Conservation (phyloP, 106 monocot genomes). For the Dactylorhiza incarnata region DNA sequence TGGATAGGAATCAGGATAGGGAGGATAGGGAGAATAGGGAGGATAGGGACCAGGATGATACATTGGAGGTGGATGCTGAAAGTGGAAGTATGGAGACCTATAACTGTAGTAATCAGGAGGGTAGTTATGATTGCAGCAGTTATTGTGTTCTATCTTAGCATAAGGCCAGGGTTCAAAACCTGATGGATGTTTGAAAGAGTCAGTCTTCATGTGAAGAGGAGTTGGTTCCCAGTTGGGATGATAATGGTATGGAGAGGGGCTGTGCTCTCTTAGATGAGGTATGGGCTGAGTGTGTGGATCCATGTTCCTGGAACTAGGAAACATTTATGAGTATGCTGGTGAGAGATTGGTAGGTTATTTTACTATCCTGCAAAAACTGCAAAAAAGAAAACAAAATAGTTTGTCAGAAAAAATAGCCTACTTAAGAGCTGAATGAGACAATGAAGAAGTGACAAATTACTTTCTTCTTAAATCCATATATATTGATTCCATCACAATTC, state of each 20-base stretch:
- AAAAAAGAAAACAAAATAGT: neutral
- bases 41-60: slow-evolving; percentile 21
- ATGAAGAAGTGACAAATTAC: too few species aligned
- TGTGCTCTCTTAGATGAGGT: slow-evolving; percentile 21
- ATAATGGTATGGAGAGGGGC: slow-evolving; percentile 17
- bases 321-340: slow-evolving; percentile 12
- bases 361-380: neutral
- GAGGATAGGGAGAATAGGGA: slow-evolving; percentile 12
- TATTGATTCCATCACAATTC: too few species aligned
- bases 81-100: slow-evolving; percentile 29
- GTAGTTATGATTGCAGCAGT: slow-evolving; percentile 19
- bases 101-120: slow-evolving; percentile 26
- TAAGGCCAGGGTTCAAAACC: slow-evolving; percentile 19
- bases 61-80: slow-evolving; percentile 13
- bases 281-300: slow-evolving; percentile 24
- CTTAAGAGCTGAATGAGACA: too few species aligned
- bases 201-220: slow-evolving; percentile 15
- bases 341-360: neutral
- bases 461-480: too few species aligned
- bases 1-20: slow-evolving; percentile 25
- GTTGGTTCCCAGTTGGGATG: slow-evolving; percentile 17
- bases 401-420: neutral
- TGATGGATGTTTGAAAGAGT: slow-evolving; percentile 14
- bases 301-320: slow-evolving; percentile 27
- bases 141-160: slow-evolving; percentile 5